Base-by-base conservation (phyloP, 495 filamentous ascomycete genomes). In the Cudoniella acicularis region DNA sequence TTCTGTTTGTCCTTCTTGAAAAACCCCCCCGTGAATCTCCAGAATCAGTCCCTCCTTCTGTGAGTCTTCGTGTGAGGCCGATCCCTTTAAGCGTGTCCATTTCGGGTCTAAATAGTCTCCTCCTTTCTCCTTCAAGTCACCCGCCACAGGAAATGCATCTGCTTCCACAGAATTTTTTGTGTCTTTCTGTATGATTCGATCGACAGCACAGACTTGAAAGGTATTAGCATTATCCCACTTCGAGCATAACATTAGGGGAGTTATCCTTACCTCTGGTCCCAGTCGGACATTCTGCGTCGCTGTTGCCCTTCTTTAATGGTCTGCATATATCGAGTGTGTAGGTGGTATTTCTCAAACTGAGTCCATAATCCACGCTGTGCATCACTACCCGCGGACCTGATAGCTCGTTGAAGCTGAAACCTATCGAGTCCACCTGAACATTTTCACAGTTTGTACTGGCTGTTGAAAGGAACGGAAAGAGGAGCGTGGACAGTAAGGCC, bases 291-390 rank as follows among this genome's bases (percentile, higher is more conserved):
- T 83, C 65, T 41, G 89, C 72, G 46, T 75, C 69, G 3, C 75
- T 76, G 42, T 78, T 78, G 27, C 75, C 78, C 53, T 79, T 75
- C 56, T 76, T 75, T 45, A 98, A 73, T 17, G 79, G 75, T 36
- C 73, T 73, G 72, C 94, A 98, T 49, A 96, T 79, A 63, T 97
- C 89, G 36, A 98, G 69, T n/a, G 89, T 89, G 73, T 92, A 96
- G 9, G 89, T 96, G 6, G 85, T 91, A 66, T 96, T 96, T 27
- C 67, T 64, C 10, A 69, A 59, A 10, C 57, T 74, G 10, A 46
- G 16, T 0, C 78, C 82, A 41, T 67, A 66, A 22, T 81, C 74
- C 46, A 79, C 72, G 50, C 73, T 72, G 57, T 83, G 79, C 36
- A 84, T 81, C 23, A 95, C 76, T n/a, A 83, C 83, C 68, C 91